Base-by-base conservation (phyloP, 768 basidiomycete species). In the Lyophyllum semitale region DNA sequence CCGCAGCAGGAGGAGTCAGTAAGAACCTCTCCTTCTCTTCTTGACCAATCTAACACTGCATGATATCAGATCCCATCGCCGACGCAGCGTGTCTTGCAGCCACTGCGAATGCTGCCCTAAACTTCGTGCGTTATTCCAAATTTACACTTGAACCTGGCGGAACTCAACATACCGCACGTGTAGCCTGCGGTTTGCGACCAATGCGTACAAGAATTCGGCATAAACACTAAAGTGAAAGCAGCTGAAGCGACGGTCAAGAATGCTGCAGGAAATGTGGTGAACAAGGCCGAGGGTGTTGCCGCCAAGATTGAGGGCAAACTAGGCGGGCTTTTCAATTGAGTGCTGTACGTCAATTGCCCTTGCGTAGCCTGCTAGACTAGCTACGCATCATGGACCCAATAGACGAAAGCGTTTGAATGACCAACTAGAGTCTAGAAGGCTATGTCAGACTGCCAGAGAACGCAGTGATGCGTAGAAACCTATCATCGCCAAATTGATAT, bases 1-100 rank as follows among this genome's bases (percentile, higher is more conserved):
- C 57, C 17, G 60, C 57, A 1, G 22, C 50, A n/a, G 60, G 44
- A 4, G 60, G 60, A 22, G 57, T 46, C 42, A 58, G 60, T 61
- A 48, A 44, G 54, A 20, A 12, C 9, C 18, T 12, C 4, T 4
- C 5, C 12, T 18, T 17, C 15, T 15, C 37, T 27, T 13, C 3
- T 15, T 29, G n/a, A 15, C 22, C n/a, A 8, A 8, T 3, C 32
- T 8, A 22, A 15, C 37, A 4, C n/a, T 18, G n/a, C 13, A 8
- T 5, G 41, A 17, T n/a, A n/a, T 1, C 27, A 61, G 60, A 58
- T 40, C 29, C 48, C 12, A 49, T 58, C 38, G 30, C 60, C 4
- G 57, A 61, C 33, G 60, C 56, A 15, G 53, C 18, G 15, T 61
- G 60, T 30, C 56, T 61, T 8, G 56, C 60, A 5, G 41, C 41